Evolutionary conservation across 2,329 filamentous ascomycete species (phyloP).

Genomic region (Diaporthe batatas): DNA sequence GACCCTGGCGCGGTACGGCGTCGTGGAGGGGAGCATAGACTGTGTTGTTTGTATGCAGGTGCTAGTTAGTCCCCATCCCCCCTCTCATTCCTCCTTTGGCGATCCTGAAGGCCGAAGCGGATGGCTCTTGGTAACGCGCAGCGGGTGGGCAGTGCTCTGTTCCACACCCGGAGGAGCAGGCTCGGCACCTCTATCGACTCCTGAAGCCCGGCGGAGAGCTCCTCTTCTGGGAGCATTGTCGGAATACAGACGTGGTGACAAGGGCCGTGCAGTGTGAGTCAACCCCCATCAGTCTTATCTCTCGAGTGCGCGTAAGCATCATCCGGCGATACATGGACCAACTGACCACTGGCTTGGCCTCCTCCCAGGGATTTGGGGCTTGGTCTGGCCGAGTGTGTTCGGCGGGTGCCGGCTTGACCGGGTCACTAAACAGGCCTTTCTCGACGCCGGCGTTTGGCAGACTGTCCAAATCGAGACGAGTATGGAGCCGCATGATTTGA

Average conservation of each 20-base stretch:
- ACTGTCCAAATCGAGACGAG: slow-evolving; percentile 48
- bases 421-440: slow-evolving; percentile 48
- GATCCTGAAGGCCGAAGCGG: too few relatives aligned
- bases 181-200: slow-evolving; percentile 54
- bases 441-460: slow-evolving; percentile 51
- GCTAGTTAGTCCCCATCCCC: slow-evolving; percentile 44
- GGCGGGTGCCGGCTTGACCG: slow-evolving; percentile 50
- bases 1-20: slow-evolving; percentile 52
- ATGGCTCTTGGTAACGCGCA: background rate
- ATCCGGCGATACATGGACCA: too few relatives aligned
- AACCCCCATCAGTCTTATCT: slow-evolving; percentile 3
- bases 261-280: slow-evolving; percentile 49
- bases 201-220: slow-evolving; percentile 61
- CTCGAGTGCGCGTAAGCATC: background rate
- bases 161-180: slow-evolving; percentile 46
- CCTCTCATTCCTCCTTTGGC: too few relatives aligned
- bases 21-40: slow-evolving; percentile 54
- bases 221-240: slow-evolving; percentile 61
- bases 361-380: slow-evolving; percentile 47
- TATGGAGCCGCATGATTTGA: slow-evolving; percentile 46
- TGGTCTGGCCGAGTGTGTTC: slow-evolving; percentile 50
- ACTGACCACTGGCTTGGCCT: background rate
- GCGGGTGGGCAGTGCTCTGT: slow-evolving; percentile 52
- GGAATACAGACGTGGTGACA: slow-evolving; percentile 49
- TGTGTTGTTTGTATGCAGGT: slow-evolving; percentile 58